A percentile compares a stretch with the other conserved stretches of the same genome.
Conservation (phyloP, 345 rosid species). For the Melaleuca alternifolia region DNA sequence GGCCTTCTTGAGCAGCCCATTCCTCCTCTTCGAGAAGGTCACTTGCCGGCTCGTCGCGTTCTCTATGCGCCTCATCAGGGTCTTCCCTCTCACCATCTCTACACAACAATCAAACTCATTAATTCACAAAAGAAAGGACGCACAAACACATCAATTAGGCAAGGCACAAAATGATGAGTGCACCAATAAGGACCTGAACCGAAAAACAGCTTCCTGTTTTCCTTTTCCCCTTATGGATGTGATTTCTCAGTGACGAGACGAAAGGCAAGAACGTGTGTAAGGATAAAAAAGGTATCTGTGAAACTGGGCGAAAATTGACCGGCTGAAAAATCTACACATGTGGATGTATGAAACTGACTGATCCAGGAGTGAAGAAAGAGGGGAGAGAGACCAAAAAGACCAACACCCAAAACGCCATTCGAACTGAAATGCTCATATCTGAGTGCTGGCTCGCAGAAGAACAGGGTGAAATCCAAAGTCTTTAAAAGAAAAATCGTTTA, state of each 20-base stretch:
- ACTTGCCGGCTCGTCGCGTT: constrained; percentile 14
- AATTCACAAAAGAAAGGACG: neutral
- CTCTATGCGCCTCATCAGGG: constrained; percentile 14
- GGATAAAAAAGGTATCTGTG: neutral
- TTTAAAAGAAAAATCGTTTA: neutral
- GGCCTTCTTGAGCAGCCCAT: constrained; percentile 11
- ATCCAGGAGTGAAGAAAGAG: neutral
- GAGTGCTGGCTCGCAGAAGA: neutral
- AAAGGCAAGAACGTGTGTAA: neutral
- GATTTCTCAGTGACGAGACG: neutral
- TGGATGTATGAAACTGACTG: neutral
- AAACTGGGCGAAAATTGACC: neutral
- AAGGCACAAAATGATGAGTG: neutral
- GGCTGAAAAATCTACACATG: neutral
- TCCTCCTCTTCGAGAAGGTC: constrained; percentile 13
- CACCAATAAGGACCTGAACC: neutral
- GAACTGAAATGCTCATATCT: neutral
- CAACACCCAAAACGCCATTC: neutral
- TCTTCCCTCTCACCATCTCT: constrained; percentile 13
- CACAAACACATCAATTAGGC: neutral
- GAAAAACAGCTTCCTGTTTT: neutral
- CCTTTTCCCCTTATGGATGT: neutral
- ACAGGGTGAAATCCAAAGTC: neutral
- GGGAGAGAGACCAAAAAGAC: neutral
- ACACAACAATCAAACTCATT: neutral